phyloP scores from a whole-genome alignment of 805 yeast genomes.

The Candida ponderosae region DNA sequence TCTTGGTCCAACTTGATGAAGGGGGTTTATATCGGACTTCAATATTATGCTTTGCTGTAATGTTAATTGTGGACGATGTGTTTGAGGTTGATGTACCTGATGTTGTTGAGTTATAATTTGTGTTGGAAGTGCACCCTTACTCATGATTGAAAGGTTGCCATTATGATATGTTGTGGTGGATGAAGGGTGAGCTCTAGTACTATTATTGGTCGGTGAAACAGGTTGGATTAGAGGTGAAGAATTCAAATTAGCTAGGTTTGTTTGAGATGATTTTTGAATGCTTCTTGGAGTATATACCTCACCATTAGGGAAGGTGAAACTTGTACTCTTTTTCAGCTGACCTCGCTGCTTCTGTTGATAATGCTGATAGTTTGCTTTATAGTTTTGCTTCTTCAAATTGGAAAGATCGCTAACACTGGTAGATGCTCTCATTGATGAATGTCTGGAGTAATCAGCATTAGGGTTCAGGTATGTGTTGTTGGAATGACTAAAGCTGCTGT shows the following conservation, averaged over 20 bases:
- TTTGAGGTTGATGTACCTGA: neutral
- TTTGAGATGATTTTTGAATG: constrained; percentile 14
- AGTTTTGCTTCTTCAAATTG: neutral
- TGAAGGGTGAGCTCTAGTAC: too few species aligned
- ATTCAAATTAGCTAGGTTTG: constrained; percentile 6
- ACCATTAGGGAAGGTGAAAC: constrained; percentile 22
- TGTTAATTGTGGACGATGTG: neutral
- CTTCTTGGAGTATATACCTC: constrained; percentile 21
- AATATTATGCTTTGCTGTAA: too few species aligned
- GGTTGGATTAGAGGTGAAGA: neutral
- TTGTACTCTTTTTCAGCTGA: neutral
- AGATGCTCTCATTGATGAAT: neutral
- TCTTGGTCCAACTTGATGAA: neutral
- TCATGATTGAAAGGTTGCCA: too few species aligned
- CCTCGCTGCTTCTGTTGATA: neutral
- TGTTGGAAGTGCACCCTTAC: too few species aligned
- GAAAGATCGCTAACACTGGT: neutral
- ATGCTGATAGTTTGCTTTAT: neutral
- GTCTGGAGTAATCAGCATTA: too few species aligned
- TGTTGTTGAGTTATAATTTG: too few species aligned
- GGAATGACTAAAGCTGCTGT: too few species aligned
- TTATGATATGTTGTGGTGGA: too few species aligned
- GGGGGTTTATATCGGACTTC: too few species aligned
- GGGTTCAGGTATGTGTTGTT: too few species aligned
- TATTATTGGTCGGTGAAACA: neutral